Evolutionary conservation across 1,284 basidiomycete genomes (phyloP).

Genomic region (Tilletia indica): DNA sequence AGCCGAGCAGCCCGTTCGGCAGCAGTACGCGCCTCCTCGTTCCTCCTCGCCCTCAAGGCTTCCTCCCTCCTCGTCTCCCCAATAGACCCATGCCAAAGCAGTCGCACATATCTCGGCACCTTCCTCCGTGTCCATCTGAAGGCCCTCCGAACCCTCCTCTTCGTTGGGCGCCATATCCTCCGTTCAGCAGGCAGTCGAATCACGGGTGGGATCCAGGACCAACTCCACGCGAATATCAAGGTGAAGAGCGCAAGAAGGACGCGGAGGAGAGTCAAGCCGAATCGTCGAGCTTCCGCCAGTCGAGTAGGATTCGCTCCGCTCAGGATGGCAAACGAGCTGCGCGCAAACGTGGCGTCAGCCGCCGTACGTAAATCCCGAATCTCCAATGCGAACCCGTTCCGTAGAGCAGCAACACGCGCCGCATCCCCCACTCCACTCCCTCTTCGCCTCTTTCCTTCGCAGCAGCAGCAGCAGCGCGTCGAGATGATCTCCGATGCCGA

Average conservation of each 20-base stretch:
- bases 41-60: constrained; percentile 1
- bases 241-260: neutral
- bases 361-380: constrained; percentile 15
- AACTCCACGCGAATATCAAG: neutral
- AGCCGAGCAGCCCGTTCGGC: constrained; percentile 20
- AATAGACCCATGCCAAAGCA: constrained; percentile 51
- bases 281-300: constrained; percentile 5
- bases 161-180: neutral
- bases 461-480: neutral
- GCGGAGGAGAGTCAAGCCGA: neutral
- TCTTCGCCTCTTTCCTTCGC: neutral
- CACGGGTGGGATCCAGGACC: constrained; percentile 15
- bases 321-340: neutral
- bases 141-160: neutral
- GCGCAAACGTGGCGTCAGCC: neutral
- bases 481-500: constrained; percentile 11
- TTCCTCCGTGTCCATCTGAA: neutral
- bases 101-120: constrained; percentile 33
- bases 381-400: constrained; percentile 8
- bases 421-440: constrained; percentile 14
- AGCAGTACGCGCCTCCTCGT: constrained; percentile 1
- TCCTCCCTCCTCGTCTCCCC: constrained; percentile 37
- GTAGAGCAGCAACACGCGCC: neutral
- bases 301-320: neutral
- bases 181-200: constrained; percentile 20